Conservation (phyloP, 2,329 filamentous ascomycete species). For the Botrytis paeoniae region DNA sequence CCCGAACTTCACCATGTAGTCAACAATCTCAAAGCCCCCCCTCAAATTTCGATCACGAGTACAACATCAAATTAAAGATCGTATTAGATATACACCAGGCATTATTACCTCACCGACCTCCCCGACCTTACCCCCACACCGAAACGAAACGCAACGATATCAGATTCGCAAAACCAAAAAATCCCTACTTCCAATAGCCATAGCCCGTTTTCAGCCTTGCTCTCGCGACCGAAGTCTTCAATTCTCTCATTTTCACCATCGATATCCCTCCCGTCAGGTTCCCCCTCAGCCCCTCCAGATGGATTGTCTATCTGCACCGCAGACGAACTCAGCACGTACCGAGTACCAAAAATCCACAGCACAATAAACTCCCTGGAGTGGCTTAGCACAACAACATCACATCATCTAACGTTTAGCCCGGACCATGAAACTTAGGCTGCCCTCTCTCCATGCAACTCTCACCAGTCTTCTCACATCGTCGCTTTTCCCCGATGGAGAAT, state of each 20-base stretch:
- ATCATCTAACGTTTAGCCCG: slow-evolving; percentile 17
- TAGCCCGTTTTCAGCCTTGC: slow-evolving; percentile 8
- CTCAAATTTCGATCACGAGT: slow-evolving; percentile 13
- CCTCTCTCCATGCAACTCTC: background rate
- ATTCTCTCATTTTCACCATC: background rate
- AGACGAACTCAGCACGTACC: slow-evolving; percentile 5
- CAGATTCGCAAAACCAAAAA: background rate
- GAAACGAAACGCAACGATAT: slow-evolving; percentile 5
- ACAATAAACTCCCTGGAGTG: background rate
- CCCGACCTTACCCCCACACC: background rate
- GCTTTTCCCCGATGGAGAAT: background rate
- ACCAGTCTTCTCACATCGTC: background rate
- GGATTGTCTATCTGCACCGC: background rate
- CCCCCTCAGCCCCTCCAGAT: background rate
- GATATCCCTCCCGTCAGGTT: background rate
- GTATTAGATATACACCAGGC: slow-evolving; percentile 1
- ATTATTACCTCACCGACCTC: background rate
- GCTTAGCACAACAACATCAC: slow-evolving; percentile 14
- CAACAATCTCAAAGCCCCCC: slow-evolving; percentile 15
- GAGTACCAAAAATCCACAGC: background rate
- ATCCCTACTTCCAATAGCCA: background rate
- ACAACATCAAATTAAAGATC: slow-evolving; percentile 12
- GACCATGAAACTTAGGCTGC: slow-evolving; percentile 1
- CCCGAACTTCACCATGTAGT: slow-evolving; percentile 9
- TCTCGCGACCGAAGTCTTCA: slow-evolving; percentile 1